Conservation (phyloP, 2,329 filamentous ascomycete genomes). For the Stemphylium vesicarium region DNA sequence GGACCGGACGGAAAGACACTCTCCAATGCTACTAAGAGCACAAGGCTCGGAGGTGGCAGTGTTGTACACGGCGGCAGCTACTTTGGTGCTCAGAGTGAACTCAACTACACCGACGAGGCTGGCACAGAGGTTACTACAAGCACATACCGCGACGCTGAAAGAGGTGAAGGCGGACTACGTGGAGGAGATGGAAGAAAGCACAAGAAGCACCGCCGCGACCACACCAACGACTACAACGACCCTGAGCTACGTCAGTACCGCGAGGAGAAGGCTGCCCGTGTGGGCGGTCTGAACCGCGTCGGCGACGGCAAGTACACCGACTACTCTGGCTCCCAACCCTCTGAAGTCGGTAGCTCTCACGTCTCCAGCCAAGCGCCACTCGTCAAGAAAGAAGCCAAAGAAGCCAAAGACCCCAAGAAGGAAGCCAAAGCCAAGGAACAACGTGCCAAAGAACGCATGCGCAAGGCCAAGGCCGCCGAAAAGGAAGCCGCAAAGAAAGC, state of each 20-base stretch:
- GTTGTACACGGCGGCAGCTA: constrained; percentile 70
- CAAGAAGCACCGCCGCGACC: constrained; percentile 59
- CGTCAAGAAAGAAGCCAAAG: constrained; percentile 51
- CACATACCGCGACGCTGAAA: constrained; percentile 50
- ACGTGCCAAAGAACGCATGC: constrained; percentile 58
- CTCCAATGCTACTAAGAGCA: constrained; percentile 80
- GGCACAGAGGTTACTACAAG: constrained; percentile 52
- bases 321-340: constrained; percentile 69
- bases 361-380: constrained; percentile 52
- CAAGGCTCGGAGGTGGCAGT: constrained; percentile 85
- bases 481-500: constrained; percentile 44
- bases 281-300: constrained; percentile 86
- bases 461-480: constrained; percentile 53
- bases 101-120: constrained; percentile 56
- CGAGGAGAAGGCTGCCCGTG: constrained; percentile 81
- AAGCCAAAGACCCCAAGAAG: constrained; percentile 49
- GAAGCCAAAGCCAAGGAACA: constrained; percentile 47
- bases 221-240: constrained; percentile 60
- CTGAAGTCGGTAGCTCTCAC: constrained; percentile 61
- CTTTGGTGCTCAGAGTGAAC: constrained; percentile 40
- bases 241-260: constrained; percentile 81
- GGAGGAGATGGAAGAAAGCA: constrained; percentile 47
- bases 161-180: constrained; percentile 52
- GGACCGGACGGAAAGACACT: constrained; percentile 88
- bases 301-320: constrained; percentile 82